phyloP scores from a whole-genome alignment of 495 filamentous ascomycete species.

The Astrothelium subdiscretum region DNA sequence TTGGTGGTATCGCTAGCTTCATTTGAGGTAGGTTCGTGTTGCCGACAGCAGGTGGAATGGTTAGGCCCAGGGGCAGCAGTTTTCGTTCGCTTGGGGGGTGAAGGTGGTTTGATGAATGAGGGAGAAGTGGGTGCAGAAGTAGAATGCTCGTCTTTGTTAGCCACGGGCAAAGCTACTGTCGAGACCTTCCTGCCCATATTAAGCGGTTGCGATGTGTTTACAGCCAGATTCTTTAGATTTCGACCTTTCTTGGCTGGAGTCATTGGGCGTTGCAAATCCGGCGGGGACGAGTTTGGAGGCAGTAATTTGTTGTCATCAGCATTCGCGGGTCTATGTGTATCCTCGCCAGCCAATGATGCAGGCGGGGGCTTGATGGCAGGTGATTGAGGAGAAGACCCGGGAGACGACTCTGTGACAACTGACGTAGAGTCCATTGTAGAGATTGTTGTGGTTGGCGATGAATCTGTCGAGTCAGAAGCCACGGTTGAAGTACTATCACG shows the following conservation, averaged over 20 bases:
- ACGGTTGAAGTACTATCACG: constrained; percentile 66
- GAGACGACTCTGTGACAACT: constrained; percentile 78
- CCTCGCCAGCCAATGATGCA: constrained; percentile 30
- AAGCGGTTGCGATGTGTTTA: constrained; percentile 57
- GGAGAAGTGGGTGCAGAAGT: constrained; percentile 73
- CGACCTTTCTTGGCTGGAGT: constrained; percentile 58
- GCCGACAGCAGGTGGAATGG: constrained; percentile 49
- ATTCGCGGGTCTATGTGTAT: not conserved
- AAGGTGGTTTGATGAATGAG: constrained; percentile 62
- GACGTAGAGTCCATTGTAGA: constrained; percentile 76
- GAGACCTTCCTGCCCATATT: constrained; percentile 38
- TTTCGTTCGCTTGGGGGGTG: constrained; percentile 51
- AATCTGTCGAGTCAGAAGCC: constrained; percentile 76
- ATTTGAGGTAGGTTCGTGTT: constrained; percentile 18
- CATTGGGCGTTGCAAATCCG: constrained; percentile 16
- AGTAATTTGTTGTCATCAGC: constrained; percentile 14
- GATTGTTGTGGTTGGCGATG: constrained; percentile 90
- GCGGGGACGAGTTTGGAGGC: not conserved
- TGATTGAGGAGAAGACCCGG: constrained; percentile 83
- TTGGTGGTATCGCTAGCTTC: constrained; percentile 28
- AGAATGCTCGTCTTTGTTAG: constrained; percentile 19
- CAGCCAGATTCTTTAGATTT: constrained; percentile 87
- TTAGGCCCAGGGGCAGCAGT: constrained; percentile 68
- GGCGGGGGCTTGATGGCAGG: constrained; percentile 53
- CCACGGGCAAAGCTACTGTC: constrained; percentile 32